Conservation (phyloP, 192 early-diverging fungal genomes). For the Podila clonocystis region DNA sequence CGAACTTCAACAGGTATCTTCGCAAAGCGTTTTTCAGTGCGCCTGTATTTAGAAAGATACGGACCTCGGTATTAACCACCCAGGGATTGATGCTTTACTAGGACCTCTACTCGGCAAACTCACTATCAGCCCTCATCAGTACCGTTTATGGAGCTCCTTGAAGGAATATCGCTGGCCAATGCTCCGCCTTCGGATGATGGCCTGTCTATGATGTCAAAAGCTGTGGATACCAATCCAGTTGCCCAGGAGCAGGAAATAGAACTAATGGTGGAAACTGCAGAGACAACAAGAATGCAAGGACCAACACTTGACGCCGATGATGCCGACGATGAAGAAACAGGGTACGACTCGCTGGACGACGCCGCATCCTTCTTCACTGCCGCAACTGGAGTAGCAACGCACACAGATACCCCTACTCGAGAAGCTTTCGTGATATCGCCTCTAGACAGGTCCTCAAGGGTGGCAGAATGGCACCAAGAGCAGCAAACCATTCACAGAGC, state of each 20-base stretch:
- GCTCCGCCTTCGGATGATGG: constrained; percentile 23
- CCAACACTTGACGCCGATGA: constrained; percentile 28
- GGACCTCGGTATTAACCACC: neutral
- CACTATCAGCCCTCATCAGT: constrained; percentile 22
- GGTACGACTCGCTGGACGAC: constrained; percentile 48
- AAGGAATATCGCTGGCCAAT: constrained; percentile 21
- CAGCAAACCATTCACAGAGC: constrained; percentile 43
- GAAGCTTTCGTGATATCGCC: constrained; percentile 33
- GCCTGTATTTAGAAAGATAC: neutral
- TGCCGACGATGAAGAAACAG: constrained; percentile 48
- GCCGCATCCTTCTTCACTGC: constrained; percentile 51
- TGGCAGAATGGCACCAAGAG: constrained; percentile 50
- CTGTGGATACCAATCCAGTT: neutral
- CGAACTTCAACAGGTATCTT: constrained; percentile 44
- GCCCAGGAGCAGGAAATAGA: neutral
- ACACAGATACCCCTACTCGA: constrained; percentile 33
- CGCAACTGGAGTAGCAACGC: constrained; percentile 24
- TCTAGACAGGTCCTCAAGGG: constrained; percentile 36
- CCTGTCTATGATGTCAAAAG: constrained; percentile 3
- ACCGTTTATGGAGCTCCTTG: constrained; percentile 22
- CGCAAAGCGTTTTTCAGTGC: neutral
- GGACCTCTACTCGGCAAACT: constrained; percentile 14
- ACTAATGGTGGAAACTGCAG: neutral
- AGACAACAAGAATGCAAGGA: neutral
- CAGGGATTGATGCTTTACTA: neutral